Base-by-base conservation (phyloP, 805 yeast species). In the Vanderwaltozyma tropicalis region DNA sequence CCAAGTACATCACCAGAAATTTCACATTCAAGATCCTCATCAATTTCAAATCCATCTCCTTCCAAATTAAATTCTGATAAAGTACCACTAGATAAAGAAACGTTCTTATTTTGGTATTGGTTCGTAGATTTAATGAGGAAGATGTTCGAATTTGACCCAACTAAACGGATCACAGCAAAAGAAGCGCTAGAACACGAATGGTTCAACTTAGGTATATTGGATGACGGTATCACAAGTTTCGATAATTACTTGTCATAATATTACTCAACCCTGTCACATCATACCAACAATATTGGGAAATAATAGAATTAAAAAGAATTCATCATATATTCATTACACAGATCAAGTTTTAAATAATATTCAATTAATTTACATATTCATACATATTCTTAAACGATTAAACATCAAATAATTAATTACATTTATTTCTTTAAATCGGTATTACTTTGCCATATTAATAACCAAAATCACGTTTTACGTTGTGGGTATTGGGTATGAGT, bases 171-270 rank as follows among this genome's bases (percentile, higher is more conserved):
- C 37, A 74, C 84, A 2, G 94, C 89, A 4, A 72, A 69, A 41
- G 80, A 80, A 44, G 92, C 94, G 0, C 66, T 85, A 46, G 68
- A 70, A 41, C 95, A 85, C 58, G 86, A 84, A 34, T 92, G 95
- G 83, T 78, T 94, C 57, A 67, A 69, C 45, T 66, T 69, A 41
- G 80, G 80, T 20, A 68, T 75, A 34, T 58, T 67, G 45, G 81
- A 74, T 57, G 79, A 73, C 42, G 80, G 76, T 25, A 58, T 55
- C 22, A 42, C 59, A 34, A 48, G 50, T 40, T 56, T 48, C 36
- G 56, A 52, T 25, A 47, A 44, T 18, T 31, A 19, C 14, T 13
- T 31, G 19, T 14, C 33, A 12, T 35, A 35, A 34, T n/a, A 26
- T 4, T 5, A 24, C 27, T 5, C 27, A 24, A 24, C 12, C 4